Conservation (phyloP, 139 green algal species). For the Chlorella vulgaris region DNA sequence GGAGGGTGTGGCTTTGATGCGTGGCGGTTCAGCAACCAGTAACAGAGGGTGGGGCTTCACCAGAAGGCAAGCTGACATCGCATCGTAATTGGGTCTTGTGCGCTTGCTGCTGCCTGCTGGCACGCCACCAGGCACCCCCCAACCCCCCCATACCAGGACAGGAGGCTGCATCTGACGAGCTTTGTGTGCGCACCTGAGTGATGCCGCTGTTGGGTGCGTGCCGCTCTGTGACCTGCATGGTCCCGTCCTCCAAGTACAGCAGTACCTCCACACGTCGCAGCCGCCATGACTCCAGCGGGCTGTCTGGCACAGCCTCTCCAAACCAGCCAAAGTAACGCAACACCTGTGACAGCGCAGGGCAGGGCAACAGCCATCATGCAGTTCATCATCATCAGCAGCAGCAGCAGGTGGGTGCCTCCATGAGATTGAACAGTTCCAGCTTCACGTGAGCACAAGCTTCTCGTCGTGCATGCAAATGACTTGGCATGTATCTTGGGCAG, state of each 20-base stretch:
- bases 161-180: background rate
- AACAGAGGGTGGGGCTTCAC: background rate
- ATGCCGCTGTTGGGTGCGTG: slow-evolving; percentile 36
- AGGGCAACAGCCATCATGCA: background rate
- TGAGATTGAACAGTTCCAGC: no score
- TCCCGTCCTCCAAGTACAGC: slow-evolving; percentile 92
- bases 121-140: background rate
- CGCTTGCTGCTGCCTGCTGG: no score
- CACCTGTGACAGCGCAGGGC: slow-evolving; percentile 63
- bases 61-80: no score
- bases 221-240: slow-evolving; percentile 86
- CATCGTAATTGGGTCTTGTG: no score
- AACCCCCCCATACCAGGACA: background rate
- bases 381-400: no score
- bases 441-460: no score
- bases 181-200: slow-evolving; percentile 18
- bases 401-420: no score
- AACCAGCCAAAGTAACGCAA: slow-evolving; percentile 94
- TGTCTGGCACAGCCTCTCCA: slow-evolving; percentile 82
- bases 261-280: slow-evolving; percentile 84
- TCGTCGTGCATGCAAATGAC: no score
- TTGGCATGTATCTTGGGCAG: no score
- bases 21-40: background rate
- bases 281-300: slow-evolving; percentile 77
- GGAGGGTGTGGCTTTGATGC: background rate